These are phyloP conservation scores for Metrosideros polymorpha DNA, from an alignment of 441 rosid genomes.

Conservation along the genomic window DNA sequence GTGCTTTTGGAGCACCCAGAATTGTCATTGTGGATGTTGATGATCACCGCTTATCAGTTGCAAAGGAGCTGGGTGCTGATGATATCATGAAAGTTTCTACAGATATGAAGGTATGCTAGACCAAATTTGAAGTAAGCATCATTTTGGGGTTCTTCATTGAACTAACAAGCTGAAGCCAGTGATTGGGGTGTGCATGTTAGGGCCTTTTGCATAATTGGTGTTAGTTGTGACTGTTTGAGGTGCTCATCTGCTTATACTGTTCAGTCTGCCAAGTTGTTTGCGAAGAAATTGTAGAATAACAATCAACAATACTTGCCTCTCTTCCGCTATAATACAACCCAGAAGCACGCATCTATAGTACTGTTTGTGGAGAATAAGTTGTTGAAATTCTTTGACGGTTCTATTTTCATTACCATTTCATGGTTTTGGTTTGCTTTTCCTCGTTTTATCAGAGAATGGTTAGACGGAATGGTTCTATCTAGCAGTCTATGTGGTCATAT, in stretches of 20 bases:
- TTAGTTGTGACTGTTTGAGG: neutral
- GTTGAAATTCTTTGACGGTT: neutral
- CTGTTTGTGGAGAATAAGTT: neutral
- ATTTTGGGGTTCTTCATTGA: neutral
- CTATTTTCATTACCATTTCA: neutral
- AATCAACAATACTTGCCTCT: neutral
- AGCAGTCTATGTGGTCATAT: neutral
- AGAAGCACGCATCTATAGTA: neutral
- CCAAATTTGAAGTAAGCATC: neutral
- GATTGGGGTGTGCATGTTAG: neutral
- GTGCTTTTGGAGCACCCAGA: constrained; percentile 85
- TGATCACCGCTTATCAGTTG: constrained; percentile 74
- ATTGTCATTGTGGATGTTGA: constrained; percentile 81
- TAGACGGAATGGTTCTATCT: neutral
- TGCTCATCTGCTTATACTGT: neutral
- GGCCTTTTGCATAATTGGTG: neutral
- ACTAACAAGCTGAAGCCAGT: neutral
- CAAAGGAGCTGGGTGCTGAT: constrained; percentile 77
- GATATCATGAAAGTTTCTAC: constrained; percentile 58
- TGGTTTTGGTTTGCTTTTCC: neutral
- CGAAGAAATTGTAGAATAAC: neutral
- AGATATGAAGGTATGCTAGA: constrained; percentile 36
- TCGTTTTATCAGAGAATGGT: neutral
- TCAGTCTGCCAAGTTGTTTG: neutral
- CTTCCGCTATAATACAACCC: neutral